A percentile compares a stretch with the other conserved stretches of the same genome.
Evolutionary conservation across 2,329 filamentous ascomycete species (phyloP).

Genomic region (Fusarium hostae): DNA sequence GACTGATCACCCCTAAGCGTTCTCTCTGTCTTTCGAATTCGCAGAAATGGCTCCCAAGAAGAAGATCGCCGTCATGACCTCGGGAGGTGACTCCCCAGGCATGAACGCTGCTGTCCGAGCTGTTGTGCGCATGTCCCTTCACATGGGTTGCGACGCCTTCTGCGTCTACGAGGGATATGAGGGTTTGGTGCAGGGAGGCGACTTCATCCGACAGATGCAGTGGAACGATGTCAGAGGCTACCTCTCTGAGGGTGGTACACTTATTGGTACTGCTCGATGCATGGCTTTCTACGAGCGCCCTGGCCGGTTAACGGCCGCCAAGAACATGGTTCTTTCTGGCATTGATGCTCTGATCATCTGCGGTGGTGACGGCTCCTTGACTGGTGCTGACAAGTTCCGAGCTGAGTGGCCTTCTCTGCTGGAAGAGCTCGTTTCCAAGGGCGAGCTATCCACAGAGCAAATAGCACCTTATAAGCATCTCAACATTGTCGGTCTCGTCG

Average conservation of each 20-base stretch:
- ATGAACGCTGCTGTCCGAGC: constrained; percentile 94
- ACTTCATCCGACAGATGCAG: constrained; percentile 86
- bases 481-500: constrained; percentile 96
- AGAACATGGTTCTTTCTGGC: constrained; percentile 92
- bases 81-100: constrained; percentile 91
- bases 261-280: constrained; percentile 95
- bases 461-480: constrained; percentile 82
- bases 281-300: constrained; percentile 90
- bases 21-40: constrained; percentile 25
- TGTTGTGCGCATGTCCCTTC: constrained; percentile 90
- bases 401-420: constrained; percentile 91
- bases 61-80: constrained; percentile 92
- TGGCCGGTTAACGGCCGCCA: constrained; percentile 85
- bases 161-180: constrained; percentile 96
- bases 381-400: constrained; percentile 93
- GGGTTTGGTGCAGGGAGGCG: constrained; percentile 87
- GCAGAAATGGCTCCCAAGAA: constrained; percentile 63
- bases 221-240: constrained; percentile 97
- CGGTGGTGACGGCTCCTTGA: constrained; percentile 95
- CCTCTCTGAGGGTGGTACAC: constrained; percentile 91
- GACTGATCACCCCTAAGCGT: constrained; percentile 16
- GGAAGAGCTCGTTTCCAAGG: constrained; percentile 81
- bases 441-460: constrained; percentile 77
- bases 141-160: constrained; percentile 82
- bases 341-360: constrained; percentile 98